Conservation (phyloP, 164 flowering plant species). For the Platanus orientalis region DNA sequence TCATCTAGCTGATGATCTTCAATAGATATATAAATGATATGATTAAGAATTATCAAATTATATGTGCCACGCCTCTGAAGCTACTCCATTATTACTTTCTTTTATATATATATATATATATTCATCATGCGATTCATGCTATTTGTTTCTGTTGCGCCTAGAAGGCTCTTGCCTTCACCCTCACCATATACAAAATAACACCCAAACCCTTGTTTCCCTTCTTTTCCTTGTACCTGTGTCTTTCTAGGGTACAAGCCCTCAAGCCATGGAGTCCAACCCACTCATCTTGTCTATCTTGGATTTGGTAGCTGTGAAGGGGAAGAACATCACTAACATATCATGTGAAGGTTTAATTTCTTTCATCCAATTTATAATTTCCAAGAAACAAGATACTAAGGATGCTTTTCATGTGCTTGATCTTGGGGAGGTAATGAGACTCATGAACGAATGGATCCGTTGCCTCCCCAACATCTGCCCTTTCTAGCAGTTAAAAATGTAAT, state of each 20-base stretch:
- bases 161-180: too few relatives aligned
- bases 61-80: too few relatives aligned
- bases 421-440: slow-evolving; percentile 26
- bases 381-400: slow-evolving; percentile 22
- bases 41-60: too few relatives aligned
- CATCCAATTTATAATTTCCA: slow-evolving; percentile 27
- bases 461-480: slow-evolving; percentile 41
- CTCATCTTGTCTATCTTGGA: slow-evolving; percentile 15
- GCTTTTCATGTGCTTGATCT: slow-evolving; percentile 54
- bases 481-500: slow-evolving; percentile 67
- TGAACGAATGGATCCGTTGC: slow-evolving; percentile 30
- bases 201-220: too few relatives aligned
- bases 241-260: neutral
- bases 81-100: too few relatives aligned
- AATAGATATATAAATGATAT: too few relatives aligned
- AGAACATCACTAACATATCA: slow-evolving; percentile 21
- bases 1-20: too few relatives aligned
- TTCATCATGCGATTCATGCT: too few relatives aligned
- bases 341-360: slow-evolving; percentile 20
- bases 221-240: too few relatives aligned
- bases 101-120: too few relatives aligned
- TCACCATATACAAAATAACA: too few relatives aligned
- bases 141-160: too few relatives aligned
- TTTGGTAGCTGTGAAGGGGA: slow-evolving; percentile 20
- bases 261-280: slow-evolving; percentile 8